Evolutionary conservation across 257 asterid genomes (phyloP).

Genomic region (Rehmannia glutinosa): DNA sequence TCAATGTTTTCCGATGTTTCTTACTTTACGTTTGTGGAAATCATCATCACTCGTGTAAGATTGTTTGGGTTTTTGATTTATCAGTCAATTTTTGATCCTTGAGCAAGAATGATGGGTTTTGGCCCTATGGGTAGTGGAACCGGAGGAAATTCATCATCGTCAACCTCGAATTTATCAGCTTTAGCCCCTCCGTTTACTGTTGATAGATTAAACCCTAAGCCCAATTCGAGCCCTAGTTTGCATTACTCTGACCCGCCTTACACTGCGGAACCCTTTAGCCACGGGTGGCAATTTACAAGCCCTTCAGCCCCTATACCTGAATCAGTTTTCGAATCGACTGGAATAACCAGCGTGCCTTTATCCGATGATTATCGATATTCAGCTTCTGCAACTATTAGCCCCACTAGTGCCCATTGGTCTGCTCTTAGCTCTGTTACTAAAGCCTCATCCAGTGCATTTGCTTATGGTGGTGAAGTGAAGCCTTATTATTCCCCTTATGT

Average conservation of each 20-base stretch:
- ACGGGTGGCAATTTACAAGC: slow-evolving; percentile 45
- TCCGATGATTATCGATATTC: slow-evolving; percentile 37
- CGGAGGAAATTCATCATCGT: slow-evolving; percentile 51
- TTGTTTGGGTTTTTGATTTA: slow-evolving; percentile 29
- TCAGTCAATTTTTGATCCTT: slow-evolving; percentile 23
- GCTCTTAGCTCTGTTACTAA: slow-evolving; percentile 23
- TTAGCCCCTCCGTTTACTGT: slow-evolving; percentile 96
- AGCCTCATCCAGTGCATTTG: slow-evolving; percentile 19
- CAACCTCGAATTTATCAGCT: slow-evolving; percentile 81
- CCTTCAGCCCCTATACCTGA: slow-evolving; percentile 49
- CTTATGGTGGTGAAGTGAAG: slow-evolving; percentile 41
- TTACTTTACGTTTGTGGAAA: background rate
- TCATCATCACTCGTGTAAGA: slow-evolving; percentile 8
- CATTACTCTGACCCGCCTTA: slow-evolving; percentile 43
- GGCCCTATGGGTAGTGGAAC: slow-evolving; percentile 46
- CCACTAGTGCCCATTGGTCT: slow-evolving; percentile 42
- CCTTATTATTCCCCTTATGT: slow-evolving; percentile 45
- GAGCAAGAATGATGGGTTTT: slow-evolving; percentile 60
- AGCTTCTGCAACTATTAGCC: slow-evolving; percentile 28
- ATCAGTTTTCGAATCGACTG: slow-evolving; percentile 35
- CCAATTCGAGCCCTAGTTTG: slow-evolving; percentile 38
- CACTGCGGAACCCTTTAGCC: slow-evolving; percentile 35
- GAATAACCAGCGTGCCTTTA: slow-evolving; percentile 28
- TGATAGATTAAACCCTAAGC: slow-evolving; percentile 56
- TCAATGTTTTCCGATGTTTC: background rate